Conservation (phyloP, 768 basidiomycete genomes). For the Tulasnella sp. region DNA sequence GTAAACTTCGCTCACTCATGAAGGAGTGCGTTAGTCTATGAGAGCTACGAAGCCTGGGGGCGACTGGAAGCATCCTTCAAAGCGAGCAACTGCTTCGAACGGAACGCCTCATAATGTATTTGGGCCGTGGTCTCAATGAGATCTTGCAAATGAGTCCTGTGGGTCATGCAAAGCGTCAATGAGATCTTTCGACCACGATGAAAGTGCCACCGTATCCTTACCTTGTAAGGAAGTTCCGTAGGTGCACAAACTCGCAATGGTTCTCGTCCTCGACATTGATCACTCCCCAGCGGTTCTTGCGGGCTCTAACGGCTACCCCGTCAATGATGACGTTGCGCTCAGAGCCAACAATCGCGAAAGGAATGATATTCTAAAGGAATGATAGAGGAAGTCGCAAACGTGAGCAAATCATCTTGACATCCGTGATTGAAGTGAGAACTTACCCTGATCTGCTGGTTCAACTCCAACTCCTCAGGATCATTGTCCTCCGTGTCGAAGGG, state of each 20-base stretch:
- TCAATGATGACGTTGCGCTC: constrained; percentile 92
- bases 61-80: constrained; percentile 78
- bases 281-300: constrained; percentile 97
- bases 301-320: constrained; percentile 87
- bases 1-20: not conserved
- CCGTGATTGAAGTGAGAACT: constrained; percentile 23
- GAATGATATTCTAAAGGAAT: constrained; percentile 68
- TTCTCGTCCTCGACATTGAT: constrained; percentile 94
- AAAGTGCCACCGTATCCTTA: constrained; percentile 26
- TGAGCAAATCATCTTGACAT: constrained; percentile 9
- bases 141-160: constrained; percentile 94
- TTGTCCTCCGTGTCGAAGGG: constrained; percentile 96
- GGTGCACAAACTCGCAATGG: constrained; percentile 97
- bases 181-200: not conserved
- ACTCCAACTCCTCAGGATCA: constrained; percentile 81
- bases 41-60: not conserved
- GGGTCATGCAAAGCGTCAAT: not conserved
- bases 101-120: constrained; percentile 99
- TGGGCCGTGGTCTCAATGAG: constrained; percentile 98
- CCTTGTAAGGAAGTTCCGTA: constrained; percentile 94
- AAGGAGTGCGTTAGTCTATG: not conserved
- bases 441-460: constrained; percentile 86
- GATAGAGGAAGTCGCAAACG: not conserved
- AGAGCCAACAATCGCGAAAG: constrained; percentile 96
- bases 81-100: constrained; percentile 92